phyloP scores from a whole-genome alignment of 176 grass and related monocot genomes.

The Rhynchospora tenuis region DNA sequence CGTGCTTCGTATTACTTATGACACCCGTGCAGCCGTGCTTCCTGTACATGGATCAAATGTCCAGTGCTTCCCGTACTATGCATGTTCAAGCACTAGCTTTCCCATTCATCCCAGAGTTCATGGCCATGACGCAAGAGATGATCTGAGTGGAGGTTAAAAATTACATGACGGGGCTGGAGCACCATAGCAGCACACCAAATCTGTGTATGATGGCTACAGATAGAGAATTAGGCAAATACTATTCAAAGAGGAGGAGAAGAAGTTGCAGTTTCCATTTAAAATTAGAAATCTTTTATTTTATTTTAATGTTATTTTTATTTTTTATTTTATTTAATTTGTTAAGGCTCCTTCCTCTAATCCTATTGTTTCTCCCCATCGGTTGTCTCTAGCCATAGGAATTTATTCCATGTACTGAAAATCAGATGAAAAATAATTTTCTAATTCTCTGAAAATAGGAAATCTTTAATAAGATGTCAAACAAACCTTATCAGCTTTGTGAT shows the following conservation, averaged over 20 bases:
- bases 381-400: no score
- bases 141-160: conserved; percentile 80
- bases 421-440: background rate
- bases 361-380: background rate
- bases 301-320: conserved; percentile 5
- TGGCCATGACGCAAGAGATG: conserved; percentile 83
- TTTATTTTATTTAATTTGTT: background rate
- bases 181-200: background rate
- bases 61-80: background rate
- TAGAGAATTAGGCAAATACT: background rate
- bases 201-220: conserved; percentile 20
- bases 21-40: no score
- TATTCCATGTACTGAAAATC: conserved; percentile 6
- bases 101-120: conserved; percentile 44
- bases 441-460: background rate
- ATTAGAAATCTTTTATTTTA: conserved; percentile 16
- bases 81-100: background rate
- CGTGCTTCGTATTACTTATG: no score
- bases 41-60: no score
- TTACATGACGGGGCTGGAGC: conserved; percentile 54
- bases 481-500: no score
- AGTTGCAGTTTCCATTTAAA: background rate
- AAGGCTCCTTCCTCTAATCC: background rate
- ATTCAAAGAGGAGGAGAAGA: conserved; percentile 1
- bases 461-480: background rate